phyloP scores from a whole-genome alignment of 2,329 filamentous ascomycete species.

The Sporothrix protearum region DNA sequence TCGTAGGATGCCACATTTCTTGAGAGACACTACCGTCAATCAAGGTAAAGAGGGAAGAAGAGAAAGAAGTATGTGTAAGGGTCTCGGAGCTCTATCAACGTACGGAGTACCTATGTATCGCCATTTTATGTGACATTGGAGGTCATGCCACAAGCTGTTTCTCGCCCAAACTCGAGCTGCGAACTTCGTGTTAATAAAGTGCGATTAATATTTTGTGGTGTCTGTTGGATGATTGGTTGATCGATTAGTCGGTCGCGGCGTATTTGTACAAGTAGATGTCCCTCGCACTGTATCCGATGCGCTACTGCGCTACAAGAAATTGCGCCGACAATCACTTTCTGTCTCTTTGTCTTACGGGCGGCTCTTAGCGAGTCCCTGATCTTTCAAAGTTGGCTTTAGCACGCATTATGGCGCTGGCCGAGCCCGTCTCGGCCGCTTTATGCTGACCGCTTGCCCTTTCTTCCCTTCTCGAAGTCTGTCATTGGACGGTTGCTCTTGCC shows the following conservation, averaged over 20 bases:
- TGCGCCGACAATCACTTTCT: not conserved
- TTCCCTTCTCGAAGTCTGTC: not conserved
- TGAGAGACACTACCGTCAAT: not conserved
- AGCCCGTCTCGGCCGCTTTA: not conserved
- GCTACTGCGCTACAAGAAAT: not conserved
- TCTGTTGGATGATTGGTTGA: not conserved
- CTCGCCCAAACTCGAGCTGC: not conserved
- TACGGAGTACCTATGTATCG: not conserved
- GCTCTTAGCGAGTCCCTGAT: slow-evolving; percentile 5
- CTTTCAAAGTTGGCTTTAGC: not conserved
- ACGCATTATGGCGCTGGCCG: slow-evolving; percentile 6
- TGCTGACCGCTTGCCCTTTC: slow-evolving; percentile 1
- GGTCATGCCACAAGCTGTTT: not conserved
- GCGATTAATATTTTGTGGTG: not conserved
- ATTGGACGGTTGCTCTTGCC: not conserved
- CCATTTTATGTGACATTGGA: not conserved
- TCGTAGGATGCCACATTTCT: not conserved
- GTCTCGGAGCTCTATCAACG: not conserved
- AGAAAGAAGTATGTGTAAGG: not conserved
- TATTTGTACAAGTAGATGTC: not conserved
- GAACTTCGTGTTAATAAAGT: not conserved
- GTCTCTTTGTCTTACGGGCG: not conserved
- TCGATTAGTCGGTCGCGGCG: not conserved
- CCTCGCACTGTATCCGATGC: slow-evolving; percentile 4
- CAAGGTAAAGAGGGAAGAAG: not conserved